Conservation (phyloP, 2,329 filamentous ascomycete species). For the Elsinoe batatas region DNA sequence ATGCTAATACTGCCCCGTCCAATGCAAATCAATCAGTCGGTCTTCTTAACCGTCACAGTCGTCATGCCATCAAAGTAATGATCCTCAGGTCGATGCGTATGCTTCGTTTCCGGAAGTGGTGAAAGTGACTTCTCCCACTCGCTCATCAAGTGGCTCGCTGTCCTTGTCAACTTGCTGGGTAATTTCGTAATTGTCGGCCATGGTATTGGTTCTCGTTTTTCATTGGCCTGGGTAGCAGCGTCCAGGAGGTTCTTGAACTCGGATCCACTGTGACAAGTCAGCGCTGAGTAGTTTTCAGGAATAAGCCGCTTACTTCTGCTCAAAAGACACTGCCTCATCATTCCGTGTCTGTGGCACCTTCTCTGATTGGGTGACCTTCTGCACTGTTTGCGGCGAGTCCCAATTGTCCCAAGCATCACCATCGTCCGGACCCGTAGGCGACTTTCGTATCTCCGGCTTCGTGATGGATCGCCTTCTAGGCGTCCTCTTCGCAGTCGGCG, state of each 20-base stretch:
- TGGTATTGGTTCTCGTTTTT: constrained; percentile 38
- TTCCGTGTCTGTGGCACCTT: constrained; percentile 34
- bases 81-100: background rate
- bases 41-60: constrained; percentile 6
- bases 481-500: constrained; percentile 9
- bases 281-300: constrained; percentile 11
- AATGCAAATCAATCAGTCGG: background rate
- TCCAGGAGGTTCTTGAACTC: constrained; percentile 25
- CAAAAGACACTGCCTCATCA: constrained; percentile 42
- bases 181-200: constrained; percentile 65
- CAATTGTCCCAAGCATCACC: constrained; percentile 41
- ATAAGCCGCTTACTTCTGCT: constrained; percentile 32
- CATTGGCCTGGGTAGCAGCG: constrained; percentile 18
- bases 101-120: constrained; percentile 3
- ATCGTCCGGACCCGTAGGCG: constrained; percentile 22
- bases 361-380: constrained; percentile 18
- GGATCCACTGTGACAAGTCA: constrained; percentile 2
- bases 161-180: constrained; percentile 68
- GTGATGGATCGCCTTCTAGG: constrained; percentile 11
- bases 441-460: constrained; percentile 27
- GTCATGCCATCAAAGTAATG: constrained; percentile 11
- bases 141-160: constrained; percentile 75
- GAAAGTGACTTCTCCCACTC: constrained; percentile 78
- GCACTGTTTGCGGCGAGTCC: constrained; percentile 36
- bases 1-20: no score